Percentiles rank a stretch among this genome's conserved stretches.
Evolutionary conservation across 352 stramenopile genomes (phyloP).

Genomic region (Phytophthora multivora): DNA sequence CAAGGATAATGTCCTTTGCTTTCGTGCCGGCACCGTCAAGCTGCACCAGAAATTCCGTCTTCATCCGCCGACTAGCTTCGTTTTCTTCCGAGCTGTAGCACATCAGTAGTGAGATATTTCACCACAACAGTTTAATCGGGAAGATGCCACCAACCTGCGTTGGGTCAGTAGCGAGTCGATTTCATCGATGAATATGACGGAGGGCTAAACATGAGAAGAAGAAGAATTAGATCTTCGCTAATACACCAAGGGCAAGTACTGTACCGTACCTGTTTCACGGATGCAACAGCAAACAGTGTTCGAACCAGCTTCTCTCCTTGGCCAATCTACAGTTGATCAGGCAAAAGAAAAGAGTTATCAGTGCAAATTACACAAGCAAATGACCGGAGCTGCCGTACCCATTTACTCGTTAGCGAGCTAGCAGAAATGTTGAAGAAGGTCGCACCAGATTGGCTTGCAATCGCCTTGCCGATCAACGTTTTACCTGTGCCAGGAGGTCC

Average conservation of each 20-base stretch:
- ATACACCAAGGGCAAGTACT: no score
- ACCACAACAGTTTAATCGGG: not conserved
- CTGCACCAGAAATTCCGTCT: conserved; percentile 99
- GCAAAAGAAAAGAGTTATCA: not conserved
- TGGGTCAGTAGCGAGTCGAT: conserved; percentile 99
- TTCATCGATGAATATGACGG: conserved; percentile 99
- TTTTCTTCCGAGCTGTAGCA: conserved; percentile 93
- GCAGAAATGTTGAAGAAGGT: conserved; percentile 99
- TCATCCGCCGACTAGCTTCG: conserved; percentile 96
- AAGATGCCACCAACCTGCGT: conserved; percentile 63
- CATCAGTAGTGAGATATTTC: not conserved
- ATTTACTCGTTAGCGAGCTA: conserved; percentile 99
- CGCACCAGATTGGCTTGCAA: conserved; percentile 96
- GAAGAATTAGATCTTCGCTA: not conserved
- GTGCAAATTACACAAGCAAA: not conserved
- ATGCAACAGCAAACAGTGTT: conserved; percentile 96
- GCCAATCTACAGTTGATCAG: conserved; percentile 84
- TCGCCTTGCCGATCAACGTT: conserved; percentile 99
- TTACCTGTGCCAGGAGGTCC: conserved; percentile 96
- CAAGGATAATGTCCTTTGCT: conserved; percentile 90
- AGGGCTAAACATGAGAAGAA: conserved; percentile 66
- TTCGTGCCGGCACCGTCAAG: conserved; percentile 95
- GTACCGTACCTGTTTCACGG: conserved; percentile 78
- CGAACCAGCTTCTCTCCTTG: conserved; percentile 98
- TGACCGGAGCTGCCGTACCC: conserved; percentile 49